These are phyloP conservation scores for Metarhizium anisopliae DNA, from an alignment of 2,329 filamentous ascomycete species.

Conservation along the genomic window DNA sequence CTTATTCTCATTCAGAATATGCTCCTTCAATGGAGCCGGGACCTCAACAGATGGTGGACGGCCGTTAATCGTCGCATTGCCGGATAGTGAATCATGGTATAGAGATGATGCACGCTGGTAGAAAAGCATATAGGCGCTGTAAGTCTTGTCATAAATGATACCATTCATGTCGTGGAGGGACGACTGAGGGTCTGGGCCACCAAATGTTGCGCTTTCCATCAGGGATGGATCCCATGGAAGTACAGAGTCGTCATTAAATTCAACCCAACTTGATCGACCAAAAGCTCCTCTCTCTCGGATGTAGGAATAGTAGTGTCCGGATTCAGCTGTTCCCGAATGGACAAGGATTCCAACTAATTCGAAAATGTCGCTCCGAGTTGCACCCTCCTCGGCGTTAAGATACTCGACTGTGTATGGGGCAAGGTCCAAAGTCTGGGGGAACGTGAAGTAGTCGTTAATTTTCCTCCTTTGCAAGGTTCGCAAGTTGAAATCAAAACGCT, in stretches of 20 bases:
- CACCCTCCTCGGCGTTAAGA: constrained; percentile 51
- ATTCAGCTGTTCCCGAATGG: constrained; percentile 85
- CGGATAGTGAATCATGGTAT: constrained; percentile 18
- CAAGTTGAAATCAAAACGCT: constrained; percentile 76
- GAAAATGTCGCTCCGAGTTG: constrained; percentile 61
- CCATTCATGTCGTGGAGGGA: constrained; percentile 35
- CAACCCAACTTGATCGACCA: constrained; percentile 58
- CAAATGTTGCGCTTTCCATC: constrained; percentile 72
- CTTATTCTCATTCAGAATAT: constrained; percentile 66
- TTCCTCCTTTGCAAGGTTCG: constrained; percentile 74
- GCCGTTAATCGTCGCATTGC: constrained; percentile 1
- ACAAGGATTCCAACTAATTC: constrained; percentile 93
- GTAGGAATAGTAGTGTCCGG: constrained; percentile 95
- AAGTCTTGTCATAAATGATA: constrained; percentile 54
- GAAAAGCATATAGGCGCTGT: constrained; percentile 96
- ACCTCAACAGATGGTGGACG: constrained; percentile 34
- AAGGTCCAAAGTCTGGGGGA: constrained; percentile 78
- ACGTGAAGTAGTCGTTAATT: constrained; percentile 91
- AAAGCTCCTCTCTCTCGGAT: constrained; percentile 66
- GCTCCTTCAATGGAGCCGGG: constrained; percentile 37
- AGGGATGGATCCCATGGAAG: constrained; percentile 62
- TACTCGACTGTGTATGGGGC: constrained; percentile 82
- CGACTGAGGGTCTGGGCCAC: constrained; percentile 51
- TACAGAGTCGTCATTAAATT: constrained; percentile 90
- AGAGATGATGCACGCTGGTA: constrained; percentile 74